Base-by-base conservation (phyloP, 306 rosid species). In the Vigna trinervia region DNA sequence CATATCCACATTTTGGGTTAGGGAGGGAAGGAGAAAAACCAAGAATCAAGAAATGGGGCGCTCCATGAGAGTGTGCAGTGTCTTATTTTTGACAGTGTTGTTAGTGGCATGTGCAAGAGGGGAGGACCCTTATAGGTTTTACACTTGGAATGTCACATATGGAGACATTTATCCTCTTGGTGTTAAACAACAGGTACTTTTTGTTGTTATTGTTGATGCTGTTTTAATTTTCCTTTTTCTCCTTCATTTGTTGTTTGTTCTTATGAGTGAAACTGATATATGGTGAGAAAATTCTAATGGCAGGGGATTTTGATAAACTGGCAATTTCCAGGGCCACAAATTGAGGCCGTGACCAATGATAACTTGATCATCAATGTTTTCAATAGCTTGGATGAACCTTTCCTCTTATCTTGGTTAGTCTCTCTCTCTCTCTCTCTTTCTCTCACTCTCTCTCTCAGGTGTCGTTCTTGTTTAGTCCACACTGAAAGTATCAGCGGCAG, bases 131-230 rank as follows among this genome's bases (percentile, higher is more conserved):
- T 93, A 93, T 77, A 91, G 88, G 65, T 93, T 91, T 83, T 87
- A 65, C 47, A 77, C 75, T 48, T 93, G 98, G 97, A 91, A 89
- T 70, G 86, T 93, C 74, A 91, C 95, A 4, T 93, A 88, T 73
- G 97, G 98, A 11, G 98, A 93, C 72, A 93, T 93, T 39, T 91
- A 82, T 80, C 98, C 98, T 54, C 93, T 93, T 68, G 98, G 98
- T 56, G 83, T 89, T 8, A 93, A 86, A 80, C 98, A 93, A 54
- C 90, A 78, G 95, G 98, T 89, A 11, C 28, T 3, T 39, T 61
- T 15, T 61, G 38, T 32, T 30, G 38, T 34, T 34, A 5, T 0
- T 6, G 0, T 59, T 41, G 2, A 7, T 47, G 6, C 36, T 63
- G 52, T 20, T 38, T 8, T 6, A 20, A 14, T 28, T 19, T 74